Evolutionary conservation across 2,329 filamentous ascomycete genomes (phyloP), one percentile per base, ranked within the genome.

Genomic region (Arthrobotrys musiformis): DNA sequence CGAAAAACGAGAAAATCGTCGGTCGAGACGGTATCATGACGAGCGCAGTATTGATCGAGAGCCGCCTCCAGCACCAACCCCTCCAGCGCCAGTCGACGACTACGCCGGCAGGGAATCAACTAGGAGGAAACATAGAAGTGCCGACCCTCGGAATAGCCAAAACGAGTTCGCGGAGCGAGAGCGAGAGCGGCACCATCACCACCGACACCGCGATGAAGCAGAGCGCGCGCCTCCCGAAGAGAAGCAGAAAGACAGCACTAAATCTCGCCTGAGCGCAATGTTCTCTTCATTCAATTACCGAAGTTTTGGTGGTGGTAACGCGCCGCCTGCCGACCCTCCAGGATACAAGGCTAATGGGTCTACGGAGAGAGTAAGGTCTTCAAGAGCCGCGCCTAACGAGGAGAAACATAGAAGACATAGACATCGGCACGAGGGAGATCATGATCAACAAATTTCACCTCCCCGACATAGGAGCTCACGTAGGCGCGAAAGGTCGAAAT

Each of bases 1-100:
- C 22, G 66, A 70, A 44, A 76, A 76, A 37, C 48, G 66, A 66
- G 72, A 66, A 56, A 94, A 75, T 93, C 92, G 58, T 6, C 50
- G 72, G 28, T 40, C 48, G 11, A 63, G 72, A 48, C 56, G 64
- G 52, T 60, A 76, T 37, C 64, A 69, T 22, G 72, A 76, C 9
- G 72, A 76, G 24, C 26, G 54, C 8, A 48, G 24, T 33, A 30
- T 64, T 17, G 72, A 70, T 40, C 46, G 52, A 22, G 72, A 54
- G 9, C 30, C 37, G 7, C 46, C 48, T 1, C 30, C 46, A 40
- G 33, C 62, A 2, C 62, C 46, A 28, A 33, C 44, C 6, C 62
- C 62, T 30, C 44, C 44, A 40, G 62, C 33, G 11, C 63, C 63
- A 7, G 61, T 52, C 15, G 68, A 72, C 9, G 35, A 35, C 37